These are phyloP conservation scores for Fusarium beomiforme DNA, from an alignment of 2,329 filamentous ascomycete genomes.

Conservation along the genomic window DNA sequence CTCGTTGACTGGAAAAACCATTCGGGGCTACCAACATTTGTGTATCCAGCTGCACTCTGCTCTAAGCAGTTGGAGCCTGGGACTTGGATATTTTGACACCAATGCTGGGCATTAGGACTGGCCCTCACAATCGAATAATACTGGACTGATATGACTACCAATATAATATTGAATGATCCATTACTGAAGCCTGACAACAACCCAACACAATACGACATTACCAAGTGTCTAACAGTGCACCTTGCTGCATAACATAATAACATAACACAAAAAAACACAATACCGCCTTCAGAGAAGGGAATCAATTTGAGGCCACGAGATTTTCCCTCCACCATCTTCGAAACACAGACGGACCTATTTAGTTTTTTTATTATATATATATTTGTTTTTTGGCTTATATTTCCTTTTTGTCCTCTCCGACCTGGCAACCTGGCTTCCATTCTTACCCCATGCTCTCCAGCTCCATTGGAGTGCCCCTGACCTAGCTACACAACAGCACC, in stretches of 20 bases:
- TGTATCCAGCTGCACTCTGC: conserved; percentile 22
- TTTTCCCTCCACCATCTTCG: conserved; percentile 14
- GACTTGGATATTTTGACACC: conserved; percentile 31
- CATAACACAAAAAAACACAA: conserved; percentile 18
- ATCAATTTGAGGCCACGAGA: conserved; percentile 20
- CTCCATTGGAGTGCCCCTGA: conserved; percentile 13
- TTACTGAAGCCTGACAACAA: conserved; percentile 31
- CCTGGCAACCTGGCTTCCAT: neutral
- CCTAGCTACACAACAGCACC: conserved; percentile 5
- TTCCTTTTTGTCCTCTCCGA: neutral
- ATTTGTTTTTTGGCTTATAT: neutral
- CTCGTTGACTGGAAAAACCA: conserved; percentile 34
- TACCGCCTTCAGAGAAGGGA: conserved; percentile 11
- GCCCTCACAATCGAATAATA: conserved; percentile 24
- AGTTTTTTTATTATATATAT: neutral
- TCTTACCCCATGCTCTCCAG: conserved; percentile 18
- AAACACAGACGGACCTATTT: conserved; percentile 9
- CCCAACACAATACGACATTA: conserved; percentile 25
- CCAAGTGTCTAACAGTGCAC: neutral
- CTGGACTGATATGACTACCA: conserved; percentile 6
- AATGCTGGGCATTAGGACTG: conserved; percentile 15
- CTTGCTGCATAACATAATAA: conserved; percentile 11
- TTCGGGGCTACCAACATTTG: conserved; percentile 31
- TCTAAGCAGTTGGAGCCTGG: conserved; percentile 9
- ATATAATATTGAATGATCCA: conserved; percentile 7